Percentiles rank a stretch among this genome's conserved stretches.
Evolutionary conservation across 768 basidiomycete species (phyloP).

Genomic region (Termitomyces sp.): DNA sequence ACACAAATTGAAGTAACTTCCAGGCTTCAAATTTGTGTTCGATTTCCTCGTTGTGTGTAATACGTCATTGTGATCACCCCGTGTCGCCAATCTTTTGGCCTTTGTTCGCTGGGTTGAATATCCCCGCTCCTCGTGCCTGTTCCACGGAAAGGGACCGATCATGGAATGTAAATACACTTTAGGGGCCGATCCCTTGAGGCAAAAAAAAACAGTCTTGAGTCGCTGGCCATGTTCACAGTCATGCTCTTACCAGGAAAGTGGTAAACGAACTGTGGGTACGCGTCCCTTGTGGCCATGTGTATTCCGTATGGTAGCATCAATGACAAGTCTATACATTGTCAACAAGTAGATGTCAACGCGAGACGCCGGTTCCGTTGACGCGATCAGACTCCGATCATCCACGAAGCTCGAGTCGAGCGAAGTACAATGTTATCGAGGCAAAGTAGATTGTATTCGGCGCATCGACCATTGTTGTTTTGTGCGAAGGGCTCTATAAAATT

Average conservation of each 20-base stretch:
- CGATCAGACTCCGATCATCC: background rate
- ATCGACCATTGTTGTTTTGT: background rate
- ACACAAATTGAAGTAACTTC: background rate
- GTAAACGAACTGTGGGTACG: background rate
- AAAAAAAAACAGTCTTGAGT: background rate
- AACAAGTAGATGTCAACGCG: background rate
- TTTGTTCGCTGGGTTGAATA: background rate
- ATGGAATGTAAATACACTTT: background rate
- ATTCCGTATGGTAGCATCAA: background rate
- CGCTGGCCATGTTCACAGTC: background rate
- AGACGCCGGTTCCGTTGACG: constrained; percentile 1
- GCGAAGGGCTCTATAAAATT: background rate
- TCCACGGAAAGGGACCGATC: background rate
- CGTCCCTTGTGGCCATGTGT: background rate
- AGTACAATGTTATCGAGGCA: background rate
- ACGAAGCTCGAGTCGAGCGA: background rate
- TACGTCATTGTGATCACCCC: background rate
- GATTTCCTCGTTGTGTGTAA: background rate
- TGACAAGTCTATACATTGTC: background rate
- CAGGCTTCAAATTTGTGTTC: background rate
- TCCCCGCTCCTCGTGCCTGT: background rate
- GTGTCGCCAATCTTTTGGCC: background rate
- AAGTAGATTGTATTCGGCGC: background rate
- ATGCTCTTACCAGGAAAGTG: background rate
- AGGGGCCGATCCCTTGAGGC: background rate